Percentiles rank a stretch among this genome's conserved stretches.
Conservation (phyloP, 2,329 filamentous ascomycete species). For the Calonectria pseudoturangicola region DNA sequence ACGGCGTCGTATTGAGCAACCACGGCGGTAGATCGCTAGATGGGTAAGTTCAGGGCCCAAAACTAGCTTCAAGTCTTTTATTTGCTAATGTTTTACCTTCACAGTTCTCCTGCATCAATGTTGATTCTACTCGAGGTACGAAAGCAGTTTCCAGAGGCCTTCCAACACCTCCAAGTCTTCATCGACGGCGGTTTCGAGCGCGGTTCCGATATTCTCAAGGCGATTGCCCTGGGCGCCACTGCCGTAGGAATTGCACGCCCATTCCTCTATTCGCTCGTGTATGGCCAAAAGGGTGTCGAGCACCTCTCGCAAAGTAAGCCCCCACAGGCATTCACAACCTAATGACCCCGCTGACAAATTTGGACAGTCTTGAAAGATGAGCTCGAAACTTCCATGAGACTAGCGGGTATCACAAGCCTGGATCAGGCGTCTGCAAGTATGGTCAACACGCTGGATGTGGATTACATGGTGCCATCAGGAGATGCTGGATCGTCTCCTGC, state of each 20-base stretch:
- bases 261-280: conserved; percentile 71
- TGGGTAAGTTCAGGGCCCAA: conserved; percentile 54
- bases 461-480: conserved; percentile 55
- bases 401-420: conserved; percentile 55
- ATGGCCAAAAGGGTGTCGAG: conserved; percentile 73
- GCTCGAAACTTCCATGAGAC: conserved; percentile 56
- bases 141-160: conserved; percentile 67
- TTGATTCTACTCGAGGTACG: conserved; percentile 72
- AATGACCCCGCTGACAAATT: neutral
- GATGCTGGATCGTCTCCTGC: conserved; percentile 35
- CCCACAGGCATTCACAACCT: accelerated
- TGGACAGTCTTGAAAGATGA: conserved; percentile 56
- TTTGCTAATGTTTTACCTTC: neutral
- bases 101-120: conserved; percentile 65
- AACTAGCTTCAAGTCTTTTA: accelerated
- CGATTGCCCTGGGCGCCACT: conserved; percentile 70
- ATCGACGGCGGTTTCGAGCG: conserved; percentile 72
- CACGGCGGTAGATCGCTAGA: conserved; percentile 75
- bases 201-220: conserved; percentile 73
- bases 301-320: conserved; percentile 73
- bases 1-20: conserved; percentile 74
- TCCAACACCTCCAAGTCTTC: conserved; percentile 69
- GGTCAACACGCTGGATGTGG: conserved; percentile 58
- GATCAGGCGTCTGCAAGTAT: conserved; percentile 54
- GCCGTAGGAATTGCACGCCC: conserved; percentile 73